These are phyloP conservation scores for Penicillium decumbens DNA, from an alignment of 2,329 filamentous ascomycete species.

Conservation along the genomic window DNA sequence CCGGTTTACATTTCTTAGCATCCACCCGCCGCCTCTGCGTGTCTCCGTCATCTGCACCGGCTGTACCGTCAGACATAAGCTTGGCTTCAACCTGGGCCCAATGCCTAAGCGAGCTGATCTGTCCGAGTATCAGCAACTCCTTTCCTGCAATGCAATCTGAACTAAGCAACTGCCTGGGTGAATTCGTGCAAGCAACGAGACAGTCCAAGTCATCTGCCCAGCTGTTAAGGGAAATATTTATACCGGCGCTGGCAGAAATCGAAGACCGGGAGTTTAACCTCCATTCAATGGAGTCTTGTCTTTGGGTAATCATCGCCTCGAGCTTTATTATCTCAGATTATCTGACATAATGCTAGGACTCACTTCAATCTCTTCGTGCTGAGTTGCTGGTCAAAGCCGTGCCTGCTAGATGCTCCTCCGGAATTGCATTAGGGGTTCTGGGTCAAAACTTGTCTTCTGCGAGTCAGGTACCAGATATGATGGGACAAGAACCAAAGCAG, in stretches of 20 bases:
- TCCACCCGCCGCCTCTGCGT: conserved; percentile 22
- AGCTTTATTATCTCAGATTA: background rate
- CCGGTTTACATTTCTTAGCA: conserved; percentile 27
- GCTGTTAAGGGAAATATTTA: conserved; percentile 25
- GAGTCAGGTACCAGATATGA: conserved; percentile 9
- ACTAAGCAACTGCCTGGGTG: conserved; percentile 29
- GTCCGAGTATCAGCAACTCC: conserved; percentile 19
- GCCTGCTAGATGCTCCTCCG: background rate
- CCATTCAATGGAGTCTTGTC: conserved; percentile 24
- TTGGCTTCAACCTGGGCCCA: conserved; percentile 30
- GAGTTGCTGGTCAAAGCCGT: conserved; percentile 2
- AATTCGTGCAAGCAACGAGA: conserved; percentile 18
- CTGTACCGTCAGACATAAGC: conserved; percentile 23
- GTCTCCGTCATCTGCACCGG: conserved; percentile 17
- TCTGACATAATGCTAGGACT: conserved; percentile 23
- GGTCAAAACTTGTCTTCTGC: background rate
- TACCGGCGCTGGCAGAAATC: conserved; percentile 25
- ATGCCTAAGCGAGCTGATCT: conserved; percentile 30
- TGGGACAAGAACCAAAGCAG: conserved; percentile 8
- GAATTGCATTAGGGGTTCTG: background rate
- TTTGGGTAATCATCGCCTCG: conserved; percentile 28
- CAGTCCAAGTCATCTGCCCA: conserved; percentile 17
- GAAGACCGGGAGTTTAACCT: conserved; percentile 17
- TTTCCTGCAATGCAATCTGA: conserved; percentile 28
- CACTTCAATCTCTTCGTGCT: conserved; percentile 20